These are phyloP conservation scores for Mucor lusitanicus DNA, from an alignment of 371 early-diverging fungal genomes.

Conservation along the genomic window DNA sequence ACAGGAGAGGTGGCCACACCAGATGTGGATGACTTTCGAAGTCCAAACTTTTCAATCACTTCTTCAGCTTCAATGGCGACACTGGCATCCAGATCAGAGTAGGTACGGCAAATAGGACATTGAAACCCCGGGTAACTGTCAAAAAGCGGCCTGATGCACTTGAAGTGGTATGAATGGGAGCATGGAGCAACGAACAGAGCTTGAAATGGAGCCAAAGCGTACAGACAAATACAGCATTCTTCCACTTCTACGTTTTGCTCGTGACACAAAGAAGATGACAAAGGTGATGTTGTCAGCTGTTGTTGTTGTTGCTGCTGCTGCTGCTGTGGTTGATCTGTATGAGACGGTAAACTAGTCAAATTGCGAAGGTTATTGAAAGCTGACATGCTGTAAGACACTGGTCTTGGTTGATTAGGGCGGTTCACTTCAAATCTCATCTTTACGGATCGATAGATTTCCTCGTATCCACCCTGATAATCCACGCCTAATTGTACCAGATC, in stretches of 20 bases:
- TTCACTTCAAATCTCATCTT: slow-evolving; percentile 83
- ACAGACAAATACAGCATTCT: slow-evolving; percentile 96
- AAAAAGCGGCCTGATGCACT: slow-evolving; percentile 85
- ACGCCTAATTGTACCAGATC: slow-evolving; percentile 94
- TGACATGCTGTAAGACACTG: slow-evolving; percentile 25
- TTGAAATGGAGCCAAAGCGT: slow-evolving; percentile 86
- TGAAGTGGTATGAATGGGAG: slow-evolving; percentile 94
- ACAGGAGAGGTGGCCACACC: background rate
- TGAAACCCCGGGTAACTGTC: slow-evolving; percentile 79
- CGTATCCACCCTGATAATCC: slow-evolving; percentile 91
- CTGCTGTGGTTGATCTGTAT: slow-evolving; percentile 1
- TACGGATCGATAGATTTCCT: slow-evolving; percentile 75
- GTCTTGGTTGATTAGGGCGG: slow-evolving; percentile 38
- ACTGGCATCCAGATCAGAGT: slow-evolving; percentile 88
- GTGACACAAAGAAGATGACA: slow-evolving; percentile 1
- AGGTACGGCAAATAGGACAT: slow-evolving; percentile 94
- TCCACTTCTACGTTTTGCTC: slow-evolving; percentile 20
- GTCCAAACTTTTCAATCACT: slow-evolving; percentile 33
- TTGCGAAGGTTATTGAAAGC: slow-evolving; percentile 35
- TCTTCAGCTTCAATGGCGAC: slow-evolving; percentile 77
- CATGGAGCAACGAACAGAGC: slow-evolving; percentile 94
- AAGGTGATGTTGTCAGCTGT: slow-evolving; percentile 4
- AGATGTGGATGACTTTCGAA: slow-evolving; percentile 11
- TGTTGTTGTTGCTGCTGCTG: slow-evolving; percentile 15
- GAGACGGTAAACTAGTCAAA: slow-evolving; percentile 11